A percentile compares a stretch with the other conserved stretches of the same genome.
Evolutionary conservation across 176 grass and related monocot species (phyloP).

Genomic region (Chloris gayana): DNA sequence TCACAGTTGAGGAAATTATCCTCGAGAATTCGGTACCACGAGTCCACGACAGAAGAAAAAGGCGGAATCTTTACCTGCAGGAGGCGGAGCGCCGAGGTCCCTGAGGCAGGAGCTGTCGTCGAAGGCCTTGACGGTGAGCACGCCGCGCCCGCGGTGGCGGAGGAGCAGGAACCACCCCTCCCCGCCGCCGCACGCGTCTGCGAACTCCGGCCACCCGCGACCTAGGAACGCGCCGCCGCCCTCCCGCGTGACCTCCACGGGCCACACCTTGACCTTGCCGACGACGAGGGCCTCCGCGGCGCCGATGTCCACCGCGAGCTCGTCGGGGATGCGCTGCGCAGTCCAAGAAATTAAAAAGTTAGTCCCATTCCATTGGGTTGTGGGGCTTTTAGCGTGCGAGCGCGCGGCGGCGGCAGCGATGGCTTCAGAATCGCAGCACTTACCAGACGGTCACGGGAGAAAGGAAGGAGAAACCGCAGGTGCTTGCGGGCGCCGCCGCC

Average conservation of each 20-base stretch:
- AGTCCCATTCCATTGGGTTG: too few relatives aligned
- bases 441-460: too few relatives aligned
- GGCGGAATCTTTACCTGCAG: not conserved
- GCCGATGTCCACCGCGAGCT: constrained; percentile 9
- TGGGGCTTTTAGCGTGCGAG: too few relatives aligned
- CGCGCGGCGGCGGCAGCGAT: not conserved
- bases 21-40: too few relatives aligned
- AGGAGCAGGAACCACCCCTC: constrained; percentile 37
- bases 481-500: too few relatives aligned
- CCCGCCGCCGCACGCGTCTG: constrained; percentile 11
- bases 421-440: not conserved
- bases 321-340: constrained; percentile 29
- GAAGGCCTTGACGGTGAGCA: constrained; percentile 43
- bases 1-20: too few relatives aligned
- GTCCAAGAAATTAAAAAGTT: too few relatives aligned
- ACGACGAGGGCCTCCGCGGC: not conserved
- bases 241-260: constrained; percentile 32
- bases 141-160: constrained; percentile 20
- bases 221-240: constrained; percentile 37
- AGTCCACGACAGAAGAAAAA: too few relatives aligned
- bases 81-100: not conserved
- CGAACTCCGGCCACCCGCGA: constrained; percentile 39
- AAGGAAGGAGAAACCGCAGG: too few relatives aligned
- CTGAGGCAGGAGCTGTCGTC: constrained; percentile 21
- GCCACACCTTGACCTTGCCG: constrained; percentile 26